Evolutionary conservation across 805 yeast genomes (phyloP), one percentile per base, ranked within the genome.

Genomic region (Yarrowia divulgata): DNA sequence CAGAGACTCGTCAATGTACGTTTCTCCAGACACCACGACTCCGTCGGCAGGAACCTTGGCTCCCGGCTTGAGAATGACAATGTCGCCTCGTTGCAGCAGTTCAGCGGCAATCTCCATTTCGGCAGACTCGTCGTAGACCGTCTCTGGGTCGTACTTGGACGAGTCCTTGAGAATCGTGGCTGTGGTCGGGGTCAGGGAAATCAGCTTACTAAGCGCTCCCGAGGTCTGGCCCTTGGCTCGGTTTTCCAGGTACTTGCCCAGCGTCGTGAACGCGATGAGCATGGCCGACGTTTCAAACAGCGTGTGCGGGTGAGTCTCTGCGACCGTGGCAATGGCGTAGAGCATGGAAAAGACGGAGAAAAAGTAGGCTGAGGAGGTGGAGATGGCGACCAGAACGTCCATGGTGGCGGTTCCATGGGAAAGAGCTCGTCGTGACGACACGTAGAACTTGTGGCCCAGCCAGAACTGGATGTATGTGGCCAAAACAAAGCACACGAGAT

Each of bases 181-280:
- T 2, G 84, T 82, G 0, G 91, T 83, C 1, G 99, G 98, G 0
- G 97, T 85, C 69, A 95, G 80, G 1, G 93, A 88, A 55, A 96
- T 83, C 54, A 95, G 82, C 72, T 88, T 87, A 0, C 97, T 89
- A 49, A 95, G 82, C 0, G 98, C 97, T 2, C 91, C 85, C 0
- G 98, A 91, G 0, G 98, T 95, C 70, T 90, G 91, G 4, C 98
- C 97, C 75, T 95, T 92, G 1, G 99, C 98, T 72, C 85, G 87
- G 78, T 90, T 91, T 76, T 95, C 99, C 29, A 93, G 81, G 85
- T 91, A 90, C 79, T 95, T 94, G 2, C 99, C 99, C 55, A 93
- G 80, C 9, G 95, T 85, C 35, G 95, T 93, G 77, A 93, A 95
- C 6, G 88, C 80, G 64, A 94, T 83, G 50, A 95, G 82, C 96